These are phyloP conservation scores for Pythium rhizo-oryzae DNA, from an alignment of 352 stramenopile genomes.

Conservation along the genomic window DNA sequence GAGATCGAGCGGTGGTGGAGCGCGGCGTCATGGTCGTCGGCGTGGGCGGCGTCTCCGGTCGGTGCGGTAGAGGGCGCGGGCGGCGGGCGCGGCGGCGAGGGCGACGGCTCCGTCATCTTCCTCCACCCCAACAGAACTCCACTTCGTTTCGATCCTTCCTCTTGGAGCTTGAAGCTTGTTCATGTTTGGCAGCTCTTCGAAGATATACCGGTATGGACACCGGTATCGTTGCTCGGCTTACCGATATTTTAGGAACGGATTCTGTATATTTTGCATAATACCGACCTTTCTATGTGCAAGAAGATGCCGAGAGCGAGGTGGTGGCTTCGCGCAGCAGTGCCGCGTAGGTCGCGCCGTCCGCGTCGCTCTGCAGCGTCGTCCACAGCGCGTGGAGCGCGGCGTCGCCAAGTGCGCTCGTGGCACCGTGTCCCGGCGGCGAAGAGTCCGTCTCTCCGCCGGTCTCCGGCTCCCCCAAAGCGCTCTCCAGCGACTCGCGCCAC, in stretches of 20 bases:
- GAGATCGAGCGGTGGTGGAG: slow-evolving; percentile 25
- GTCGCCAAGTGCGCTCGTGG: background rate
- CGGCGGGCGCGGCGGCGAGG: slow-evolving; percentile 4
- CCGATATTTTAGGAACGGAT: slow-evolving; percentile 9
- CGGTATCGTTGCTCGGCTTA: background rate
- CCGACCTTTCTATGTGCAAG: slow-evolving; percentile 15
- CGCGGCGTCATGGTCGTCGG: slow-evolving; percentile 22
- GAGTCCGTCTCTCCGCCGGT: background rate
- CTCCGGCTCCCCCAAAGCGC: no score
- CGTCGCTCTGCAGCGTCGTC: slow-evolving; percentile 19
- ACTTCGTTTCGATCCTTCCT: background rate
- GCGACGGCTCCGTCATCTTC: slow-evolving; percentile 4
- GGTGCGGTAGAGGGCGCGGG: background rate
- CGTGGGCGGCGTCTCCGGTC: background rate
- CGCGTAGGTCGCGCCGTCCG: slow-evolving; percentile 14
- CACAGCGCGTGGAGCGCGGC: slow-evolving; percentile 21
- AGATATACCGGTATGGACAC: background rate
- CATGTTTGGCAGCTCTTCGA: background rate
- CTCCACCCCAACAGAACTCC: no score
- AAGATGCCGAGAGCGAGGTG: background rate
- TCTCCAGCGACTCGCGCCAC: background rate
- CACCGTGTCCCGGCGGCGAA: background rate
- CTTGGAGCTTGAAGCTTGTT: slow-evolving; percentile 8
- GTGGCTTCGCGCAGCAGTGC: background rate
- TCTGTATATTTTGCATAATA: background rate